Base-by-base conservation (phyloP, 352 stramenopile genomes). In the Globisporangium irregulare region DNA sequence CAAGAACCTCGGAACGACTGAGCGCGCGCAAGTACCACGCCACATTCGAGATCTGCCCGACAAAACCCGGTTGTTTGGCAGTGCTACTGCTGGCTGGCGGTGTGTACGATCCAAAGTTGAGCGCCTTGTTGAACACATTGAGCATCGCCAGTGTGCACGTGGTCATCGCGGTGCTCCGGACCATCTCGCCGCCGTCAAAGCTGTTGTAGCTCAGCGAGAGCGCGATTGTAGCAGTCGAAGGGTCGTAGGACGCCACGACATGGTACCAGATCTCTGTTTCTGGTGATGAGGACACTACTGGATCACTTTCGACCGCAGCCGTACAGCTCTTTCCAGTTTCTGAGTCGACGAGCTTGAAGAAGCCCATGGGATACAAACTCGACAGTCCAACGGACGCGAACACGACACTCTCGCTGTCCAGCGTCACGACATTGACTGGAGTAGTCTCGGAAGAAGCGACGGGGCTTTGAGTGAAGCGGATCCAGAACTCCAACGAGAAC, bases 401-500 rank as follows among this genome's bases (percentile, higher is more conserved):
- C 20, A n/a, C 53, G 4, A 62, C 24, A n/a, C 57, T 57, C 2
- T 27, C 46, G 6, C 54, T 63, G 14, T 65, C 38, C 18, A 77
- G 15, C 3, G 46, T 70, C 12, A 56, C 64, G 9, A 75, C 18
- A 10, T 43, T 59, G n/a, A 77, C 46, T 41, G 25, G 15, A 14
- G 29, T 38, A 41, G 7, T 22, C 32, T 32, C 15, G 10, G 6
- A 36, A 20, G 24, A 50, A 50, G 15, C 15, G 41, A 14, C 15
- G 5, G 55, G 51, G 1, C 43, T 43, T 10, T 66, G 27, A 0
- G 38, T 64, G 7, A 90, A 65, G 4, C 54, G 59, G 0, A 88
- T 25, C 84, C 84, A 94, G 14, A 89, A 82, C 62, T 94, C 86
- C 10, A 92, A 34, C 4, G 84, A 79, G 55, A 94, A 92, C 1